Base-by-base conservation (phyloP, 805 yeast genomes). In the Candida dendrica region DNA sequence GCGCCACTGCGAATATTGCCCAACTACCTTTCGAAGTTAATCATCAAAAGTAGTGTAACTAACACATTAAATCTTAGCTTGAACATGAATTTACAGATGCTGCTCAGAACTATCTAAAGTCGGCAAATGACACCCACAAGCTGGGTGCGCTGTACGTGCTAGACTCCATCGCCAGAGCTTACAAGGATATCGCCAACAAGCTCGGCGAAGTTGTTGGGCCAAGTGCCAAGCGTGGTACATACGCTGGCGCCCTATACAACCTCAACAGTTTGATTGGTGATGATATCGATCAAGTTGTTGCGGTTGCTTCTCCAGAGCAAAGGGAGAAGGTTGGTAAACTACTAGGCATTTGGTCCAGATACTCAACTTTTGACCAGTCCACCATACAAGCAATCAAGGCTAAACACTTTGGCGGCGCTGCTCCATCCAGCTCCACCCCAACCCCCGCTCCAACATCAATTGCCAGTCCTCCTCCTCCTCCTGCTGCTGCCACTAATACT, bases 271-370 rank as follows among this genome's bases (percentile, higher is more conserved):
- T 81, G 48, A 76, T 89, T 48, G 82, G 78, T 53, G 71, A 73
- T 36, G 61, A 86, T 43, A 62, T 87, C 47, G 78, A 76, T 48
- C 81, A 81, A 52, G 78, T 87, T 26, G 63, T 81, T 49, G 68
- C 73, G 34, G 76, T 72, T 45, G 69, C 77, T 47, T 64, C 72
- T 45, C 71, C 65, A 42, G 84, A 71, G 57, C 84, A 69, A 63
- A 75, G 63, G 58, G 88, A 79, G 45, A 93, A 90, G 61, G 77
- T 89, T 52, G 69, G 80, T 54, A 91, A 89, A 64, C 72, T 93
- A 51, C 75, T 93, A 50, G 95, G 87, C 48, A 90, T 93, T 54
- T 93, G 98, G 98, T 86, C 79, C 51, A 79, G 86, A 49, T 83
- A 89, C 31, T 79, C 77, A 35, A 84, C 96, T 14, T 91, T 93